A percentile compares a stretch with the other conserved stretches of the same genome.
These are phyloP conservation scores for Penicillium italicum DNA, from an alignment of 2,329 filamentous ascomycete species.

Conservation along the genomic window DNA sequence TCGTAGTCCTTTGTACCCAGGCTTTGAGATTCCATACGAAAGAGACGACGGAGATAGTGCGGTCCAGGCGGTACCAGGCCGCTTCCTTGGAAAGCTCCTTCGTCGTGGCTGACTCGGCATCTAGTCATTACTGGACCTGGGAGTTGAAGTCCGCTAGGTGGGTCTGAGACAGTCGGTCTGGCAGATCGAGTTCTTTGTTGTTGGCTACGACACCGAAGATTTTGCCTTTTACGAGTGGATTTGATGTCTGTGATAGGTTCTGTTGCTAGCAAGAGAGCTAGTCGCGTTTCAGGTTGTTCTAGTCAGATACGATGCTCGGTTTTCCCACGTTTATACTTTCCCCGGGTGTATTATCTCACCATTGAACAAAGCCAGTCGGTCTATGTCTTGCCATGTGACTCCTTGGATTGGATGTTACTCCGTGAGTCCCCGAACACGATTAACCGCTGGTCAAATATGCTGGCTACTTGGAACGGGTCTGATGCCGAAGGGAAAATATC, in stretches of 20 bases:
- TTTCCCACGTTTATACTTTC: neutral
- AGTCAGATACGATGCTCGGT: neutral
- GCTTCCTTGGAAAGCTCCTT: conserved; percentile 22
- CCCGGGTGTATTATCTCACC: conserved; percentile 22
- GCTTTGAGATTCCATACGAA: conserved; percentile 42
- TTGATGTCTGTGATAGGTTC: conserved; percentile 31
- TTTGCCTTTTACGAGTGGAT: conserved; percentile 15
- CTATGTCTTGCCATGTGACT: conserved; percentile 31
- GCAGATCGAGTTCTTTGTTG: conserved; percentile 29
- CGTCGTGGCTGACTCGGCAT: conserved; percentile 29
- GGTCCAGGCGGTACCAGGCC: conserved; percentile 25
- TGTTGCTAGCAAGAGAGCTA: conserved; percentile 37
- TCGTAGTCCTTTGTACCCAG: conserved; percentile 28
- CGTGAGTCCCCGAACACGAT: conserved; percentile 42
- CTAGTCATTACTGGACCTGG: conserved; percentile 37
- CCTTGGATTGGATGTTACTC: conserved; percentile 35
- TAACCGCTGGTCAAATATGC: conserved; percentile 28
- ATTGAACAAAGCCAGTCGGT: conserved; percentile 37
- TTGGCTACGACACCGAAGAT: conserved; percentile 34
- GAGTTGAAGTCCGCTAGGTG: conserved; percentile 36
- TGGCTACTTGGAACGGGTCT: conserved; percentile 19
- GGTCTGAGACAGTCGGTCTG: conserved; percentile 25
- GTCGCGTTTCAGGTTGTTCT: neutral
- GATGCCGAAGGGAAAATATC: conserved; percentile 17
- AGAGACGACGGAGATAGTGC: conserved; percentile 36